Percentiles rank a stretch among this genome's conserved stretches.
These are phyloP conservation scores for Phytophthora ohioensis DNA, from an alignment of 352 stramenopile species.

Conservation along the genomic window DNA sequence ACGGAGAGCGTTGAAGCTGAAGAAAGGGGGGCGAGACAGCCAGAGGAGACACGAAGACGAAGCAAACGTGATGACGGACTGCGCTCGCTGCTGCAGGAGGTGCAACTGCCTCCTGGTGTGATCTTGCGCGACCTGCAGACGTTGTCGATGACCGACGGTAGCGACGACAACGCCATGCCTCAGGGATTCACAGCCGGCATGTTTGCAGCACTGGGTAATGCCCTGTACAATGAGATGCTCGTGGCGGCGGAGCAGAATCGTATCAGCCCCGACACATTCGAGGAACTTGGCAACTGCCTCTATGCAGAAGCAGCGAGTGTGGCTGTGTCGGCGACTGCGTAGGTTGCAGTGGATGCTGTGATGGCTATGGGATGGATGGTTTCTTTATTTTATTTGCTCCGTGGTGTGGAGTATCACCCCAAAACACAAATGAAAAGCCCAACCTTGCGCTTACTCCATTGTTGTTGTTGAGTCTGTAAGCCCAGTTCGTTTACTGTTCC, in stretches of 20 bases:
- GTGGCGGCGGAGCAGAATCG: constrained; percentile 49
- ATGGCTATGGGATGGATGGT: constrained; percentile 12
- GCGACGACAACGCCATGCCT: constrained; percentile 47
- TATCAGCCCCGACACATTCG: constrained; percentile 60
- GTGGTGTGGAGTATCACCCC: constrained; percentile 21
- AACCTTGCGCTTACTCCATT: background rate
- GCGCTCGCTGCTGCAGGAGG: constrained; percentile 55
- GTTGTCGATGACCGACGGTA: constrained; percentile 40
- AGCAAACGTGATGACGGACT: constrained; percentile 52
- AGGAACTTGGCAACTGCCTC: constrained; percentile 60
- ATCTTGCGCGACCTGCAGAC: constrained; percentile 63
- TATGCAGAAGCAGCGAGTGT: constrained; percentile 56
- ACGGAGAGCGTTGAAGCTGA: constrained; percentile 20
- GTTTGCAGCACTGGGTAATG: constrained; percentile 75
- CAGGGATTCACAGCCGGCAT: constrained; percentile 78
- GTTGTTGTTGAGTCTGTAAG: background rate
- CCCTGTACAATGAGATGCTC: constrained; percentile 76
- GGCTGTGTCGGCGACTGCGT: constrained; percentile 55
- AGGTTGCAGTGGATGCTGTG: constrained; percentile 8
- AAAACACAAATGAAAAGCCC: constrained; percentile 18
- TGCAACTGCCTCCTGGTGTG: constrained; percentile 45
- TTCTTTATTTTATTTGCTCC: constrained; percentile 35
- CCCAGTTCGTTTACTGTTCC: background rate
- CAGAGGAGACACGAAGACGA: constrained; percentile 14
- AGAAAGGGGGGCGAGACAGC: background rate